Percentiles rank a stretch among this genome's conserved stretches.
phyloP scores from a whole-genome alignment of 306 rosid species.

The Astragalus glycyphyllos region DNA sequence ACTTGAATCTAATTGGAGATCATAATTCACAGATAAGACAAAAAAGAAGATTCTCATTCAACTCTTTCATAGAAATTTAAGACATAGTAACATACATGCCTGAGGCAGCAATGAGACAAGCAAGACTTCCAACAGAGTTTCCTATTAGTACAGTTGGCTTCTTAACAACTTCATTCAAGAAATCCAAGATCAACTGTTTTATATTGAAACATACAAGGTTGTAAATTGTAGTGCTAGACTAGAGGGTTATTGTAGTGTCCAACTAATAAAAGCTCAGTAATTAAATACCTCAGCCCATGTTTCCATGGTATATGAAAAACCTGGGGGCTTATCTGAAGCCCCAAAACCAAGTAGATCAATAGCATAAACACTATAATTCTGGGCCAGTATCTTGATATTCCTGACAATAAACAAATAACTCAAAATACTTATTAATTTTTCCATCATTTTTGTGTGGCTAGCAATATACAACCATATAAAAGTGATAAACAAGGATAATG shows the following conservation, averaged over 20 bases:
- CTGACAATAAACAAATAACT: conserved; percentile 42
- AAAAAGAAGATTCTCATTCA: conserved; percentile 31
- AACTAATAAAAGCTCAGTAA: conserved; percentile 24
- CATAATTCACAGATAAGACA: conserved; percentile 39
- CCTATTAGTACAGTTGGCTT: conserved; percentile 87
- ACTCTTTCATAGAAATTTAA: conserved; percentile 12
- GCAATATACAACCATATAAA: conserved; percentile 27
- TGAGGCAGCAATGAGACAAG: conserved; percentile 91
- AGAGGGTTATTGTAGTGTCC: conserved; percentile 3
- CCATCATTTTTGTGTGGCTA: conserved; percentile 34
- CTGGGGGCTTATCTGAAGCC: conserved; percentile 84
- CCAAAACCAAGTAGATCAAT: conserved; percentile 98
- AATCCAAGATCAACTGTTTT: conserved; percentile 83
- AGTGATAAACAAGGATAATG: conserved; percentile 39
- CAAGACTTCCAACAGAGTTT: conserved; percentile 96
- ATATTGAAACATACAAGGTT: conserved; percentile 19
- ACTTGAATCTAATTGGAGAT: conserved; percentile 64
- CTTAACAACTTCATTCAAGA: conserved; percentile 73
- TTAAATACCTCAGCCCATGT: conserved; percentile 78
- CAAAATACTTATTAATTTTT: background rate
- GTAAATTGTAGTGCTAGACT: conserved; percentile 14
- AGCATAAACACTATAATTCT: conserved; percentile 75
- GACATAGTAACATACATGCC: conserved; percentile 49
- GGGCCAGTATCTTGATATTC: conserved; percentile 69
- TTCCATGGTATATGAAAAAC: conserved; percentile 87